phyloP scores from a whole-genome alignment of 148 eudicot genomes.

The Camellia sinensis region DNA sequence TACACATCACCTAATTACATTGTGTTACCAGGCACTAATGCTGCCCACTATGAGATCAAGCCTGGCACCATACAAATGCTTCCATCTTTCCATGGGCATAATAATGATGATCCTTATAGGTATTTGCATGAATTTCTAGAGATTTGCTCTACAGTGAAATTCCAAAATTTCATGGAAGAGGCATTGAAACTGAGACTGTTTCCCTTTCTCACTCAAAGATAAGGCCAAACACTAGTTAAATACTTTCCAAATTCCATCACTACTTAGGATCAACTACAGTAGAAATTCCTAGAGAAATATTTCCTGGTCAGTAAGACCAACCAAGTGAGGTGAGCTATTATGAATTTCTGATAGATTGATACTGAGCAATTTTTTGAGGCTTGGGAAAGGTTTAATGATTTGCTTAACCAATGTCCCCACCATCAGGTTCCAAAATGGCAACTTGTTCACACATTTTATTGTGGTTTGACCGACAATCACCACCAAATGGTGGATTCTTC shows the following conservation, averaged over 20 bases:
- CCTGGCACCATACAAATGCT: no score
- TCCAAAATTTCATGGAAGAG: background rate
- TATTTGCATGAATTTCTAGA: no score
- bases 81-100: no score
- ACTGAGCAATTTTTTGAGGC: background rate
- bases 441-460: background rate
- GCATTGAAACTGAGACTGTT: background rate
- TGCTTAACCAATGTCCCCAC: no score
- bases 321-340: background rate
- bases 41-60: no score
- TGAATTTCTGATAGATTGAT: background rate
- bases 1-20: no score
- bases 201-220: background rate
- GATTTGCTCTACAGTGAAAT: no score
- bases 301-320: background rate
- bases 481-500: background rate
- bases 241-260: background rate
- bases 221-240: background rate
- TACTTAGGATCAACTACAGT: background rate
- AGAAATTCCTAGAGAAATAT: background rate
- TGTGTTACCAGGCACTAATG: no score
- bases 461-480: background rate
- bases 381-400: background rate
- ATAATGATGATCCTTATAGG: no score
- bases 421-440: background rate